phyloP scores from a whole-genome alignment of 2,329 filamentous ascomycete species.

The Orbilia ellipsospora region DNA sequence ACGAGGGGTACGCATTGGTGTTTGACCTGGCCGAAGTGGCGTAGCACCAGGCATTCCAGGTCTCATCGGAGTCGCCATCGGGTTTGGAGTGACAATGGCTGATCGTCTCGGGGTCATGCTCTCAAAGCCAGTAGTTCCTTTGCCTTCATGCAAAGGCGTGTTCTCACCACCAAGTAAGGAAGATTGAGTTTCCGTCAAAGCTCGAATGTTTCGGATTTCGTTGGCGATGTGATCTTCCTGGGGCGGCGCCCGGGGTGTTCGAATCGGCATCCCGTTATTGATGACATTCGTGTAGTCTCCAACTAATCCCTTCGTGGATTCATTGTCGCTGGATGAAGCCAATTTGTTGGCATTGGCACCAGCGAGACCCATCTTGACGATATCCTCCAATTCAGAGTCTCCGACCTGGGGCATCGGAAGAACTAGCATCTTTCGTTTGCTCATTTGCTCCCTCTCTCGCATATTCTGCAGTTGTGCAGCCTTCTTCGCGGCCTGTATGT shows the following conservation, averaged over 20 bases:
- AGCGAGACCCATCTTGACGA: conserved; percentile 97
- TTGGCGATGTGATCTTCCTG: conserved; percentile 97
- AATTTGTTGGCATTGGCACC: conserved; percentile 84
- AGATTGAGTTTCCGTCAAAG: conserved; percentile 91
- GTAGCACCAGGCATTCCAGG: conserved; percentile 73
- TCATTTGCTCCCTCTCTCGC: conserved; percentile 94
- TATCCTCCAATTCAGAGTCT: conserved; percentile 92
- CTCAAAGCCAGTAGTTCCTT: conserved; percentile 86
- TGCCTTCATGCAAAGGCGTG: conserved; percentile 83
- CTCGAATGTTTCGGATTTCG: conserved; percentile 92
- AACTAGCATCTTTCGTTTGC: conserved; percentile 84
- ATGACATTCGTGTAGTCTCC: conserved; percentile 82
- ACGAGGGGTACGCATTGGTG: conserved; percentile 86
- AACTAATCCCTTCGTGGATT: conserved; percentile 84
- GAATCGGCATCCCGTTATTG: conserved; percentile 84
- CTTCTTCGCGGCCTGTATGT: conserved; percentile 81
- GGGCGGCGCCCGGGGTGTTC: conserved; percentile 88
- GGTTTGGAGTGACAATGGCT: conserved; percentile 89
- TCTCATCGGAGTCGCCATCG: conserved; percentile 88
- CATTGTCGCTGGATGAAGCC: conserved; percentile 81
- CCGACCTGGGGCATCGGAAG: conserved; percentile 90
- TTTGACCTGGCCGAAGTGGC: conserved; percentile 75
- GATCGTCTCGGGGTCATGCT: conserved; percentile 83
- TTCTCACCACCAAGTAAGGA: conserved; percentile 94
- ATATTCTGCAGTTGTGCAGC: conserved; percentile 95